phyloP scores from a whole-genome alignment of 2,329 filamentous ascomycete genomes.

The Colletotrichum viniferum region DNA sequence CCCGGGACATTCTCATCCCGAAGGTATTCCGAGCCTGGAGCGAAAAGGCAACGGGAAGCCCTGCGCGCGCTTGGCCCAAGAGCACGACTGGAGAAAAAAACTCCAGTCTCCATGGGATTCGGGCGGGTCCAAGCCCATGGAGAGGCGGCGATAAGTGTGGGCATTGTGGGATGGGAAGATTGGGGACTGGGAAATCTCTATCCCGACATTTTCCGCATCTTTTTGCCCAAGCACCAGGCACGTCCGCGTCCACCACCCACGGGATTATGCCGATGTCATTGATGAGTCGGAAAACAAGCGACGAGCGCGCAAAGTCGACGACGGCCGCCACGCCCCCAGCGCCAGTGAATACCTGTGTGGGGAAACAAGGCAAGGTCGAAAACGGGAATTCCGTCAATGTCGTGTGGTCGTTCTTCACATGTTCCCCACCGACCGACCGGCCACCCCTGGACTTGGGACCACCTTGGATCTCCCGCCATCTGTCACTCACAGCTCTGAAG shows the following conservation, averaged over 20 bases:
- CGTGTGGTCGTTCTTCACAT: conserved; percentile 11
- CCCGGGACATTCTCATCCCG: conserved; percentile 9
- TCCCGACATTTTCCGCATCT: conserved; percentile 16
- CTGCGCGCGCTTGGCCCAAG: neutral
- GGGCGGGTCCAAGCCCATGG: neutral
- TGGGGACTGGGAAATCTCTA: neutral
- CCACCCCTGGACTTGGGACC: neutral
- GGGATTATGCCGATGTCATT: conserved; percentile 5
- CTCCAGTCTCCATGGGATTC: neutral
- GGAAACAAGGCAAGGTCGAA: neutral
- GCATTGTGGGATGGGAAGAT: neutral
- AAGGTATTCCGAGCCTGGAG: conserved; percentile 10
- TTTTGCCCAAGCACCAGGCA: neutral
- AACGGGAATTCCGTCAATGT: conserved; percentile 10
- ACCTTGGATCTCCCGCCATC: neutral
- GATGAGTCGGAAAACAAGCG: neutral
- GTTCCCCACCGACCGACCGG: conserved; percentile 6
- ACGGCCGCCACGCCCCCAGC: neutral
- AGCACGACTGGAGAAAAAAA: neutral
- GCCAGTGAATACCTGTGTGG: neutral
- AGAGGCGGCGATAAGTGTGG: neutral
- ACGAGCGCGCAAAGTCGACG: neutral
- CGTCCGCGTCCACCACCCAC: neutral
- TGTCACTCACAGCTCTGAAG: neutral
- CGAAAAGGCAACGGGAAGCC: neutral